Evolutionary conservation across 352 stramenopile genomes (phyloP).

Genomic region (Nothophytophthora sp.): DNA sequence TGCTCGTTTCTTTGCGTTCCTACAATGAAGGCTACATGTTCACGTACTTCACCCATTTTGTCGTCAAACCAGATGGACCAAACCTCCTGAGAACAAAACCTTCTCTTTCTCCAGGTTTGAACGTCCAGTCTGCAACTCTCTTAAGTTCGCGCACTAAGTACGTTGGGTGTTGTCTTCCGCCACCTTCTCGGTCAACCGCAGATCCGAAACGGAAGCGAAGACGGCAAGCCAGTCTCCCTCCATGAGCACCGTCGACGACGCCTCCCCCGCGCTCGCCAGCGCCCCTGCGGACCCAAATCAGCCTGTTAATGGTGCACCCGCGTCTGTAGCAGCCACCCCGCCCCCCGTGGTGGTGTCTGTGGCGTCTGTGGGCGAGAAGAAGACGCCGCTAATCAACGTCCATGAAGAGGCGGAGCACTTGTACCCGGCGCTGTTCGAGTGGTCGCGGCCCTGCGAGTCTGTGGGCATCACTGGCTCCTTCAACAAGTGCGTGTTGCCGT

Average conservation of each 20-base stretch:
- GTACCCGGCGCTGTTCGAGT: constrained; percentile 67
- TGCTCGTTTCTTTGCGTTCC: too few species aligned
- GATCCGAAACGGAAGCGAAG: background rate
- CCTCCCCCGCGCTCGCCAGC: background rate
- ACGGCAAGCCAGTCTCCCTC: background rate
- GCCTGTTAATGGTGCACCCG: background rate
- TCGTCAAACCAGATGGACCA: too few species aligned
- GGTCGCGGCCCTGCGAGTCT: constrained; percentile 47
- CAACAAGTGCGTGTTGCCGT: constrained; percentile 58
- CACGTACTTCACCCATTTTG: too few species aligned
- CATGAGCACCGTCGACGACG: constrained; percentile 20
- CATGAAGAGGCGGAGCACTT: constrained; percentile 49
- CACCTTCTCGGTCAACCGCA: too few species aligned
- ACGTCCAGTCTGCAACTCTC: too few species aligned
- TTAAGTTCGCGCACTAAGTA: too few species aligned
- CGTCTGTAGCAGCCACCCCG: background rate
- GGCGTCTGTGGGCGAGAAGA: background rate
- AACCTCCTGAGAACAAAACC: too few species aligned
- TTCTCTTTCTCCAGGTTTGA: too few species aligned
- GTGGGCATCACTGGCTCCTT: constrained; percentile 80
- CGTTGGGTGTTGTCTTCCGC: too few species aligned
- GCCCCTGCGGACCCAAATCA: background rate
- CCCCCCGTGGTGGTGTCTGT: background rate
- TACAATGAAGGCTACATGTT: too few species aligned
- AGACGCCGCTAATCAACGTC: constrained; percentile 24